Percentiles rank a stretch among this genome's conserved stretches.
These are phyloP conservation scores for Pestalotiopsis sp. DNA, from an alignment of 2,329 filamentous ascomycete genomes.

Conservation along the genomic window DNA sequence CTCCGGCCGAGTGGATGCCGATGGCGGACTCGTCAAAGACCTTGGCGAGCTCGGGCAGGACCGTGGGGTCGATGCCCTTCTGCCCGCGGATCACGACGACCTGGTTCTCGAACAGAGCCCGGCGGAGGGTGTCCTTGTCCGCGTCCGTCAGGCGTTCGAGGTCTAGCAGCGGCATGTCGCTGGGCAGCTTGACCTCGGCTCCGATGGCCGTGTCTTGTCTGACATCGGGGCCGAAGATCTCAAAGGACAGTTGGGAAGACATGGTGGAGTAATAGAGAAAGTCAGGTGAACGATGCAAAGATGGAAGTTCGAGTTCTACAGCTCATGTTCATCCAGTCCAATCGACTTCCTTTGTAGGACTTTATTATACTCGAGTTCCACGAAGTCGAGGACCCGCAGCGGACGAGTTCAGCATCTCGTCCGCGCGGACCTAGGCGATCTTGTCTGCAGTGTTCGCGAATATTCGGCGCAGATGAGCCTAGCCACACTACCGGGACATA, in stretches of 20 bases:
- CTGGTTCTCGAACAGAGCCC: constrained; percentile 3
- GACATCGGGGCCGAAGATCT: not conserved
- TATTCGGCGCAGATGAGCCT: not conserved
- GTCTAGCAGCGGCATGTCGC: constrained; percentile 2
- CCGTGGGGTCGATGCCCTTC: not conserved
- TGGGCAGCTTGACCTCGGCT: constrained; percentile 2
- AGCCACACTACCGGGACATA: not conserved
- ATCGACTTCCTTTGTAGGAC: not conserved
- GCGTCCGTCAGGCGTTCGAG: not conserved
- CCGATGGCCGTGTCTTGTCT: constrained; percentile 3
- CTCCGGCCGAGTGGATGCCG: constrained; percentile 4
- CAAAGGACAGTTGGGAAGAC: not conserved
- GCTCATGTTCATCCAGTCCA: not conserved
- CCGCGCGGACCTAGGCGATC: not conserved
- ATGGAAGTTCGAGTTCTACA: not conserved
- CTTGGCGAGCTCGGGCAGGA: constrained; percentile 6
- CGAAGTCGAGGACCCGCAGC: not conserved
- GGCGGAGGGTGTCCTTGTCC: not conserved
- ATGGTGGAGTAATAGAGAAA: not conserved
- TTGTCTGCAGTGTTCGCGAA: not conserved
- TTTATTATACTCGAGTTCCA: not conserved
- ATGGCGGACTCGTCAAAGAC: constrained; percentile 8
- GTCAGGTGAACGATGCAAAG: not conserved
- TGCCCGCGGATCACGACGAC: constrained; percentile 1
- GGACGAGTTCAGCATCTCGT: not conserved